These are phyloP conservation scores for Saccharomyces pastorianus DNA, from an alignment of 1,139 yeast genomes.

Conservation along the genomic window DNA sequence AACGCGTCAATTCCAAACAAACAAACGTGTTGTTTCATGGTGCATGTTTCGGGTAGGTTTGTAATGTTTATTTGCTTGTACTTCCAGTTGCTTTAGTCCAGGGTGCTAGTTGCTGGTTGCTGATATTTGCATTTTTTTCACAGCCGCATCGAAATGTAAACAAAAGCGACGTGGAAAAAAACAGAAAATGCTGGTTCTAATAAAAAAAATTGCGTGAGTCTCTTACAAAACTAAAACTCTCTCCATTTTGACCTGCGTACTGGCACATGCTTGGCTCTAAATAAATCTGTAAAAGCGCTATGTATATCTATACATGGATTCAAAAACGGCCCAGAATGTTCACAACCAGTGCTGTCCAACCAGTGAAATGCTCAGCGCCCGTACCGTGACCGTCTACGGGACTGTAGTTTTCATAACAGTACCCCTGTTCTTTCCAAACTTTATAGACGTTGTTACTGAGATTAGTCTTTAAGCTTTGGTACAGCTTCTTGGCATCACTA, in stretches of 20 bases:
- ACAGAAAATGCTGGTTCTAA: not conserved
- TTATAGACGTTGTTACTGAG: conserved; percentile 58
- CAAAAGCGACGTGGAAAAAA: not conserved
- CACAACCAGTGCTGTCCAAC: conserved; percentile 85
- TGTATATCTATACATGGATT: not conserved
- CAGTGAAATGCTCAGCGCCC: conserved; percentile 85
- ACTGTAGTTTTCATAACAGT: conserved; percentile 86
- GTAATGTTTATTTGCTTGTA: not conserved
- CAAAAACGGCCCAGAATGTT: conserved; percentile 49
- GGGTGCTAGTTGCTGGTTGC: not conserved
- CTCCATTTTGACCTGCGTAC: not conserved
- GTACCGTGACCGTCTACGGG: conserved; percentile 66
- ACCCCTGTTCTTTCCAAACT: conserved; percentile 71
- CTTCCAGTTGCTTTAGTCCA: not conserved
- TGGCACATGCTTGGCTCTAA: not conserved
- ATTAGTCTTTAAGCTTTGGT: conserved; percentile 52
- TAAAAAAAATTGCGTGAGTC: not conserved
- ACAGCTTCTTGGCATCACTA: conserved; percentile 38
- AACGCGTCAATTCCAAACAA: not conserved
- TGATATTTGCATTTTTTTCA: not conserved
- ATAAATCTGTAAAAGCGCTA: not conserved
- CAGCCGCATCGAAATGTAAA: not conserved
- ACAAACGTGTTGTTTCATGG: not conserved
- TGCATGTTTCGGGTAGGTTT: not conserved
- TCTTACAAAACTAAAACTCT: not conserved